Evolutionary conservation across 371 early-diverging fungal genomes (phyloP).

Genomic region (Rhizomucor pusillus): DNA sequence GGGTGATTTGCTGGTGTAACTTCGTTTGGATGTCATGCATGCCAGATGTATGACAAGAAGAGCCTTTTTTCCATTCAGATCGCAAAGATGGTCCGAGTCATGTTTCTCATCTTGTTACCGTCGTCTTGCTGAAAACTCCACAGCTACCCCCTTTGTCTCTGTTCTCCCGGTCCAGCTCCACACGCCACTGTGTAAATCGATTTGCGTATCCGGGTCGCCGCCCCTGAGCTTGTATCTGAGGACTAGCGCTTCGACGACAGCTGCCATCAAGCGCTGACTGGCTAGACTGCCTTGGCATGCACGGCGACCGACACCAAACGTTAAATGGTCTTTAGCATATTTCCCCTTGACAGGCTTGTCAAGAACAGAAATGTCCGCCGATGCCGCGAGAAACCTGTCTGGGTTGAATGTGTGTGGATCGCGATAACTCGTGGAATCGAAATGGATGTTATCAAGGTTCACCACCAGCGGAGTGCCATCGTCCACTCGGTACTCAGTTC

Average conservation of each 20-base stretch:
- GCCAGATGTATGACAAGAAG: too few species aligned
- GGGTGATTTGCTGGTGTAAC: too few species aligned
- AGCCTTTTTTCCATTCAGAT: too few species aligned
- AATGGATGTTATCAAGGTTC: constrained; percentile 40
- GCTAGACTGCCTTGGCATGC: constrained; percentile 13
- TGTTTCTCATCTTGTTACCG: too few species aligned
- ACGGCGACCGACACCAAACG: constrained; percentile 19
- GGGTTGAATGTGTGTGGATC: constrained; percentile 13
- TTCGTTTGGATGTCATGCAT: too few species aligned
- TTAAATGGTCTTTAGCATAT: constrained; percentile 7
- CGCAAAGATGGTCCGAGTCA: too few species aligned
- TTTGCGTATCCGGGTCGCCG: constrained; percentile 1
- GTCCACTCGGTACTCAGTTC: constrained; percentile 28
- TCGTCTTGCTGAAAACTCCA: constrained; percentile 13
- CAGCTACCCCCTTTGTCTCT: constrained; percentile 12
- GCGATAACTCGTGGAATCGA: constrained; percentile 11
- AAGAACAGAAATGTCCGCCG: neutral
- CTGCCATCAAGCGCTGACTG: constrained; percentile 6
- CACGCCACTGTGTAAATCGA: constrained; percentile 9
- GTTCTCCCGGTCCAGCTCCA: constrained; percentile 21
- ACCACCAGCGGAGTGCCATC: constrained; percentile 21
- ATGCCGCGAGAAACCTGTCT: constrained; percentile 6
- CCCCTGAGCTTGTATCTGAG: constrained; percentile 6
- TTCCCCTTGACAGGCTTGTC: too few species aligned
- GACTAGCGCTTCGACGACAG: neutral